These are phyloP conservation scores for Cladosporium sp. DNA, from an alignment of 2,329 filamentous ascomycete genomes.

Conservation along the genomic window DNA sequence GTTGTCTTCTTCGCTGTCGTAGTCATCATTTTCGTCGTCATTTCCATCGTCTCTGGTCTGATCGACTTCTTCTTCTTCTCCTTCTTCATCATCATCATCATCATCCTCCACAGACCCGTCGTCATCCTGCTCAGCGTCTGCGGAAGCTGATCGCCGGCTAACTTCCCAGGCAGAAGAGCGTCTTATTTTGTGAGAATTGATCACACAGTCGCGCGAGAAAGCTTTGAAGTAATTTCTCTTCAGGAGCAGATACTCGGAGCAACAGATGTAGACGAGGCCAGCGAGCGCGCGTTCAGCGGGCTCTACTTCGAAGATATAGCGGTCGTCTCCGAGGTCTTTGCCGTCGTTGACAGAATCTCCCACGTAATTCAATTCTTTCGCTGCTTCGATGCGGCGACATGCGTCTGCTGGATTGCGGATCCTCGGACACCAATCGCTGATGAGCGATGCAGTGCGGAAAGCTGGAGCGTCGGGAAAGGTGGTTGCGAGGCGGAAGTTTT, in stretches of 20 bases:
- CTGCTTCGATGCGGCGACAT: slow-evolving; percentile 13
- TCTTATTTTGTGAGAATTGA: not conserved
- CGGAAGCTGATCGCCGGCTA: too few species aligned
- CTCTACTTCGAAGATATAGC: slow-evolving; percentile 19
- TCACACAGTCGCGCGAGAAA: slow-evolving; percentile 9
- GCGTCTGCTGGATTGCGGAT: slow-evolving; percentile 16
- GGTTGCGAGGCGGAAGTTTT: slow-evolving; percentile 17
- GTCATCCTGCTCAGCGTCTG: too few species aligned
- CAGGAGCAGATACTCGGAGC: slow-evolving; percentile 23
- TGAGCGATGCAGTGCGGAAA: slow-evolving; percentile 16
- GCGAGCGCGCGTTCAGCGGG: slow-evolving; percentile 20
- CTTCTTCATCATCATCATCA: not conserved
- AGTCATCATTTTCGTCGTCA: not conserved
- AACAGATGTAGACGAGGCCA: slow-evolving; percentile 12
- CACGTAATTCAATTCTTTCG: not conserved
- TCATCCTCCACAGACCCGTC: too few species aligned
- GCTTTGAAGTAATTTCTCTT: slow-evolving; percentile 22
- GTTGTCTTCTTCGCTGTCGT: not conserved
- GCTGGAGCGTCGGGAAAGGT: slow-evolving; percentile 20
- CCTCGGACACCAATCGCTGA: slow-evolving; percentile 16
- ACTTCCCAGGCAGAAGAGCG: not conserved
- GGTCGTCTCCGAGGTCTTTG: slow-evolving; percentile 14
- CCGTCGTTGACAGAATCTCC: slow-evolving; percentile 8
- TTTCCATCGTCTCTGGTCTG: too few species aligned
- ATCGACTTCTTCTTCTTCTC: not conserved